Evolutionary conservation across 2,329 filamentous ascomycete genomes (phyloP), one percentile per base, ranked within the genome.

Genomic region (Purpureocillium lavendulum): DNA sequence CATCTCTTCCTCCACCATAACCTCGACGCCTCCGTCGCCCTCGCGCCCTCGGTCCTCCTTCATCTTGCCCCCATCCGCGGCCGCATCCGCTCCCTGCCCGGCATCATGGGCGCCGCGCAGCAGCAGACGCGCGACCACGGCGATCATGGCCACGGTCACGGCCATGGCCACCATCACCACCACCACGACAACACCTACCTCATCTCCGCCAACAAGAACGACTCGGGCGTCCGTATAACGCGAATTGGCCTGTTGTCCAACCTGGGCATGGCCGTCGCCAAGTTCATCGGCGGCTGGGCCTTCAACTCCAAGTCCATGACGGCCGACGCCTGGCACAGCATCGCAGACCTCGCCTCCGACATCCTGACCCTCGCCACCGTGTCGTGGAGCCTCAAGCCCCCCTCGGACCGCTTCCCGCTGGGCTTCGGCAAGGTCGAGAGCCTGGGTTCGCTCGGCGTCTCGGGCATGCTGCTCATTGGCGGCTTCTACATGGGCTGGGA

Each of bases 361-460:
- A 75, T 98, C 51, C 80, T 96, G 60, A 98, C 92, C 1, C 75
- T 98, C 15, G 86, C 87, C 13, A 98, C 92, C 9, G 89, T 98
- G 35, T 90, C 89, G 15, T 95, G 86, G 80, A 94, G 89, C 43
- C 66, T 97, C 44, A 87, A 84, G 53, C 82, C 87, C 6, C 88
- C 92, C 0, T 87, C 85, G 10, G 75, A 84, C 40, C 76, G 76
- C 31, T 98, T 95, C 57, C 92, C 92, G 2, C 79, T 81, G 53
- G 92, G 92, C 2, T 98, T 94, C 58, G 92, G 92, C 57, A 98
- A 98, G 68, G 77, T 98, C n/a, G 92, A 98, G 69, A 95, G 88
- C 54, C 66, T 98, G 56, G 92, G 92, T 15, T 92, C 88, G 16
- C 67, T 98, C 43, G 92, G 90, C 13, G 92, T 98, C 28, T 96